phyloP scores from a whole-genome alignment of 176 grass and related monocot genomes.

The Avena atlantica region DNA sequence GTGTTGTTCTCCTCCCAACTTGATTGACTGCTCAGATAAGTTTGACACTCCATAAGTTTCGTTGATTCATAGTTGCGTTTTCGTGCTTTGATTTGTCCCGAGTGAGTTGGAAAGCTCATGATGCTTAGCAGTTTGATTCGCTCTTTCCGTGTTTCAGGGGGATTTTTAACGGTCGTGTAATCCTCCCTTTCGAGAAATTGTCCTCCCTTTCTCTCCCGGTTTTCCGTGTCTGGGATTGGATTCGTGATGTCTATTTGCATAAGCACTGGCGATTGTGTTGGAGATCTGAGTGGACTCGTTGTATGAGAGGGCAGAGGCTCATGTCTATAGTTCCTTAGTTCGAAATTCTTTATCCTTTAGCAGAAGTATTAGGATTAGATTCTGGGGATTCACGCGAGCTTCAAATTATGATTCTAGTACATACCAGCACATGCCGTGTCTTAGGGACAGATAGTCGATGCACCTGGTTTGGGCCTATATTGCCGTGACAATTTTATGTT shows the following conservation, averaged over 20 bases:
- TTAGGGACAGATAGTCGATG: background rate
- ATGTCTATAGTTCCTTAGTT: background rate
- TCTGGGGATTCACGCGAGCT: background rate
- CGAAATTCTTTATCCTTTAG: background rate
- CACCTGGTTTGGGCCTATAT: background rate
- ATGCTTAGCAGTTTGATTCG: conserved; percentile 31
- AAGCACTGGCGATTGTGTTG: background rate
- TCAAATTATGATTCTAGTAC: background rate
- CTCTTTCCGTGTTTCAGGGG: conserved; percentile 18
- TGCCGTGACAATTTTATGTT: background rate
- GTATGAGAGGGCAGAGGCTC: background rate
- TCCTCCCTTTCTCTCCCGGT: background rate
- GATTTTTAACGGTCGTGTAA: background rate
- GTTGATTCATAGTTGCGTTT: conserved; percentile 18
- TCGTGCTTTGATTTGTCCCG: conserved; percentile 7
- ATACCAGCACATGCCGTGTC: background rate
- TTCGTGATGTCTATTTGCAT: conserved; percentile 9
- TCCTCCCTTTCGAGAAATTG: background rate
- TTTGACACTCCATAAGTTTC: background rate
- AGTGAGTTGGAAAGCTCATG: background rate
- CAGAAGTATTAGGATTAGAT: conserved; percentile 17
- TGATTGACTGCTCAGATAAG: conserved; percentile 10
- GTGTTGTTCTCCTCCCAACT: background rate
- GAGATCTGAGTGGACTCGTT: conserved; percentile 41
- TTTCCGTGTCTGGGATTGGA: conserved; percentile 18